A percentile compares a stretch with the other conserved stretches of the same genome.
These are phyloP conservation scores for Diaporthe vexans DNA, from an alignment of 2,329 filamentous ascomycete species.

Conservation along the genomic window DNA sequence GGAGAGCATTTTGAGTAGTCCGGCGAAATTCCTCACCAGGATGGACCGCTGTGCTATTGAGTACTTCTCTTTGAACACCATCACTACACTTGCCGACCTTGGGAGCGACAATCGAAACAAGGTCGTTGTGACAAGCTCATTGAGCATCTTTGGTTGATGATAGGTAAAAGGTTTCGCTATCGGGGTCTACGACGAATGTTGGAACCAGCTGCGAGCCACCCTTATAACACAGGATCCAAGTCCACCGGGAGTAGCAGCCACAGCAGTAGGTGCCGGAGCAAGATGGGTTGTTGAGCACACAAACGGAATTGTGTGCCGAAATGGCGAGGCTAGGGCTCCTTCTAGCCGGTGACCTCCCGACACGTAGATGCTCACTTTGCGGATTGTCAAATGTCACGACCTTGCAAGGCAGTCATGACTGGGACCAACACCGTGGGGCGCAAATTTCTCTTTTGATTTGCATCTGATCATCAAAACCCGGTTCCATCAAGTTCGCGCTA, in stretches of 20 bases:
- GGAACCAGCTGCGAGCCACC: background rate
- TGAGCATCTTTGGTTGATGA: background rate
- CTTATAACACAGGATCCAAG: background rate
- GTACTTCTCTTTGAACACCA: background rate
- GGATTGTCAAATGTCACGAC: background rate
- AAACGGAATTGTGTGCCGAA: background rate
- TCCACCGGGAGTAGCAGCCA: background rate
- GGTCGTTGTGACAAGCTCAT: background rate
- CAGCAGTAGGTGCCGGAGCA: background rate
- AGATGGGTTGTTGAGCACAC: background rate
- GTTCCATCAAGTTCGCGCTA: constrained; percentile 41
- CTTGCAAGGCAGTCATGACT: background rate
- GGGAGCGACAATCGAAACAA: background rate
- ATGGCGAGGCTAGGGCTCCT: background rate
- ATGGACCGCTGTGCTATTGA: background rate
- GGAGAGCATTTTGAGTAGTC: background rate
- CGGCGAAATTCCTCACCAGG: background rate
- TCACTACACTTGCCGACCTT: background rate
- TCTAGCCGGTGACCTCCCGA: background rate
- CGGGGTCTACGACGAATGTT: background rate
- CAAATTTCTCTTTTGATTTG: constrained; percentile 41
- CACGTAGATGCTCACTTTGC: background rate
- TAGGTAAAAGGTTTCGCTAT: background rate
- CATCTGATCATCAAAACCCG: constrained; percentile 38
- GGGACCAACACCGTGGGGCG: constrained; percentile 19